Evolutionary conservation across 1,139 yeast species (phyloP).

Genomic region (Hemisphaericaspora lyxosophila): DNA sequence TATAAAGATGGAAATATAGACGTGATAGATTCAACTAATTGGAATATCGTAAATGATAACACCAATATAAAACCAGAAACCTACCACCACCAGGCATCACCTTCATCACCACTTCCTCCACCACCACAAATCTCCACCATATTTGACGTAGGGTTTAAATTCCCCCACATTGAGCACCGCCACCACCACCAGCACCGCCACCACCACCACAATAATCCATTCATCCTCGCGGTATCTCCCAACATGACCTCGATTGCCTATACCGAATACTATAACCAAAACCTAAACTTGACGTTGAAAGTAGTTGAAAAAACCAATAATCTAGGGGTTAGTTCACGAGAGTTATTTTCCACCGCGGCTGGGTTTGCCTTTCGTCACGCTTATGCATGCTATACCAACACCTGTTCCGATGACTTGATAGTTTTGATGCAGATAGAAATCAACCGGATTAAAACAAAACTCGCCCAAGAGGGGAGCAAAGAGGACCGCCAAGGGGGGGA

Average conservation of each 20-base stretch:
- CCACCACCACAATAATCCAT: conserved; percentile 28
- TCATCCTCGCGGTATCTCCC: conserved; percentile 54
- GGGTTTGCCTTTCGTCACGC: conserved; percentile 69
- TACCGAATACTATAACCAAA: conserved; percentile 23
- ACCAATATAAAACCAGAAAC: neutral
- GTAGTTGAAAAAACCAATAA: conserved; percentile 27
- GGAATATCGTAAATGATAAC: conserved; percentile 22
- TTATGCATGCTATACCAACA: conserved; percentile 61
- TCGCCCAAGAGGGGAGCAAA: conserved; percentile 13
- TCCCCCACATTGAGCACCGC: conserved; percentile 40
- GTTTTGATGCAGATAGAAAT: conserved; percentile 53
- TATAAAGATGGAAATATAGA: conserved; percentile 46
- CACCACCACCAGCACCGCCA: too few species aligned
- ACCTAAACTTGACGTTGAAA: conserved; percentile 24
- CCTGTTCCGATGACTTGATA: conserved; percentile 66
- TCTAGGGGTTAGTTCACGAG: conserved; percentile 24
- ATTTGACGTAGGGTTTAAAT: conserved; percentile 58
- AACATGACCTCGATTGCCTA: conserved; percentile 52
- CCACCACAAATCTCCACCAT: conserved; percentile 43
- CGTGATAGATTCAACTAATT: conserved; percentile 36
- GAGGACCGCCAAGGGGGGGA: too few species aligned
- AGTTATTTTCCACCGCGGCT: conserved; percentile 47
- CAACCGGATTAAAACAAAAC: conserved; percentile 22
- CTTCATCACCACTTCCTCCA: conserved; percentile 11
- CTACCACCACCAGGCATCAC: too few species aligned